Evolutionary conservation across 306 rosid species (phyloP).

Genomic region (Vicia faba): DNA sequence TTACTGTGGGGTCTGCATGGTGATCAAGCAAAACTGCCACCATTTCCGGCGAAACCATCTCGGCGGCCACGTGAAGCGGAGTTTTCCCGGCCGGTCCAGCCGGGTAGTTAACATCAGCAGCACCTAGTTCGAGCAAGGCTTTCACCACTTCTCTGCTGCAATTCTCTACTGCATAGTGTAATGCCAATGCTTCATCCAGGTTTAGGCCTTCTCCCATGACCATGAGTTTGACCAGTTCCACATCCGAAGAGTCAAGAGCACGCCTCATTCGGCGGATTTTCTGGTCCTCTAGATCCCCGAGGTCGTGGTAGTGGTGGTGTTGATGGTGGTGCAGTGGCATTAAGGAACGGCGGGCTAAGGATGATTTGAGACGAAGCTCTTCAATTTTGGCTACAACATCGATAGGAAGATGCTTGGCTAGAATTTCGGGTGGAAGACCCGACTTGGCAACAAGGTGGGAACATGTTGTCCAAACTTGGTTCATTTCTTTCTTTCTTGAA

Average conservation of each 20-base stretch:
- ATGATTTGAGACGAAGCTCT: constrained; percentile 89
- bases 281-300: constrained; percentile 83
- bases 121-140: constrained; percentile 86
- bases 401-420: constrained; percentile 88
- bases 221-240: constrained; percentile 93
- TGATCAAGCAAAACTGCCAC: constrained; percentile 96
- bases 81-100: constrained; percentile 79
- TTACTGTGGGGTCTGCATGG: constrained; percentile 90
- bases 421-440: constrained; percentile 87
- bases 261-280: constrained; percentile 87
- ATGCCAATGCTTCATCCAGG: constrained; percentile 86
- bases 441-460: constrained; percentile 92
- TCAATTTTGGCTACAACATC: constrained; percentile 86
- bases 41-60: constrained; percentile 98
- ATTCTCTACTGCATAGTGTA: constrained; percentile 86
- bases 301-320: constrained; percentile 56
- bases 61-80: constrained; percentile 80
- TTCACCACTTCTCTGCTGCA: constrained; percentile 95
- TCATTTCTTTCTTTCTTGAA: constrained; percentile 95
- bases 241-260: constrained; percentile 90
- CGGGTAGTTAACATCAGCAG: constrained; percentile 86
- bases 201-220: constrained; percentile 98
- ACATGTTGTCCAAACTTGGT: constrained; percentile 92
- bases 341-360: constrained; percentile 64
- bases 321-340: constrained; percentile 57